Conservation (phyloP, 805 yeast species). For the Starmerella floris region DNA sequence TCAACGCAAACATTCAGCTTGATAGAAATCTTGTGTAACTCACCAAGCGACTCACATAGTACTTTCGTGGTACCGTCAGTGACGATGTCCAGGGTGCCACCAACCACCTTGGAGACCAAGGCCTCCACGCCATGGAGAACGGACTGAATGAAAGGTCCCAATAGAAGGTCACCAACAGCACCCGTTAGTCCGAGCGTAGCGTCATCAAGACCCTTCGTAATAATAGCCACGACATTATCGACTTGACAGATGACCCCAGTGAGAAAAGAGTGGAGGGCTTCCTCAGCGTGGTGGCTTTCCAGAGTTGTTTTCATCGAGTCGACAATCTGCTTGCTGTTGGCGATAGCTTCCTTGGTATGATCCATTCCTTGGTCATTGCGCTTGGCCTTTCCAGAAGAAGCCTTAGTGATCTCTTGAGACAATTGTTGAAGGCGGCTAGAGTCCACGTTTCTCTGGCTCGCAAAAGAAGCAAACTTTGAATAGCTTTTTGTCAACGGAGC, state of each 20-base stretch:
- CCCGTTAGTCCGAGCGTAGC: constrained; percentile 23
- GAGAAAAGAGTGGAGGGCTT: no score
- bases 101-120: constrained; percentile 20
- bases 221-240: no score
- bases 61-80: constrained; percentile 21
- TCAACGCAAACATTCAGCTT: constrained; percentile 11
- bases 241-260: no score
- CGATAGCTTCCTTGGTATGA: constrained; percentile 17
- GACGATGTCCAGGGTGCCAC: no score
- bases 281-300: no score
- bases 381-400: constrained; percentile 10
- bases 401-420: constrained; percentile 13
- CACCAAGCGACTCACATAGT: constrained; percentile 16
- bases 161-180: constrained; percentile 19
- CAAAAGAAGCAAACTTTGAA: constrained; percentile 15
- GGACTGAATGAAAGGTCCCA: constrained; percentile 24
- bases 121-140: constrained; percentile 26
- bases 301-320: constrained; percentile 18
- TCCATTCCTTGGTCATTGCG: constrained; percentile 2
- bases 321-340: constrained; percentile 16
- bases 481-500: constrained; percentile 19
- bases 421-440: constrained; percentile 12
- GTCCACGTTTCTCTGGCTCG: constrained; percentile 15
- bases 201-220: constrained; percentile 11
- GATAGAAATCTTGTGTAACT: constrained; percentile 19